Evolutionary conservation across 2,329 filamentous ascomycete genomes (phyloP), one percentile per base, ranked within the genome.

Genomic region (Akanthomyces muscarius): DNA sequence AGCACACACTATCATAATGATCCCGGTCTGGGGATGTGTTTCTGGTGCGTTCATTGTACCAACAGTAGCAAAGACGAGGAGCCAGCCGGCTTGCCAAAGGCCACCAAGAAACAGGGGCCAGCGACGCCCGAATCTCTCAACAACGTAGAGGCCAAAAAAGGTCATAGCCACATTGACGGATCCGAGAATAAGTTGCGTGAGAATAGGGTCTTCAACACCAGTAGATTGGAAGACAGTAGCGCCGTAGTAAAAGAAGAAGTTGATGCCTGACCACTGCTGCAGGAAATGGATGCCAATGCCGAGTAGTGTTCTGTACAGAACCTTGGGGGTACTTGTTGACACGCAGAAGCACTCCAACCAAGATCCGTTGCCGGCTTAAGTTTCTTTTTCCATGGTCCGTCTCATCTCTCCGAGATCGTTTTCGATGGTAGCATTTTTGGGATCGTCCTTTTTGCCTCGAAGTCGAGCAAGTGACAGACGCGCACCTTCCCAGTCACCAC

Each of bases 1-100:
- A 3, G 88, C 86, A 61, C 88, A 85, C 11, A 89, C 85, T 67
- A 92, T 90, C 83, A 91, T 87, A 65, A 87, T 81, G 6, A 86
- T 84, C 13, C 88, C 88, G 14, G 85, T 80, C 0, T 76, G 72
- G 11, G 74, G 72, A 67, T 77, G 82, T 42, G 72, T 70, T 5
- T 74, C 73, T 0, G 80, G 81, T 52, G 79, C 69, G 48, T 75
- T 68, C 10, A 73, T 74, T 38, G 81, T 79, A 8, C 86, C 83
- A 38, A 89, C 78, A 0, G 80, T 78, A 36, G 84, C 87, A 70
- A 89, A 90, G 64, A 91, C 76, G 42, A 87, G 76, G 58, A 90
- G 81, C 80, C 86, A 89, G 3, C 77, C 73, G 45, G 85, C 83
- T 77, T 89, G 88, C 87, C 88, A 91, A 16, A 88, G 68, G 3